Evolutionary conservation across 2,329 filamentous ascomycete species (phyloP).

Genomic region (Paraphoma sp.): DNA sequence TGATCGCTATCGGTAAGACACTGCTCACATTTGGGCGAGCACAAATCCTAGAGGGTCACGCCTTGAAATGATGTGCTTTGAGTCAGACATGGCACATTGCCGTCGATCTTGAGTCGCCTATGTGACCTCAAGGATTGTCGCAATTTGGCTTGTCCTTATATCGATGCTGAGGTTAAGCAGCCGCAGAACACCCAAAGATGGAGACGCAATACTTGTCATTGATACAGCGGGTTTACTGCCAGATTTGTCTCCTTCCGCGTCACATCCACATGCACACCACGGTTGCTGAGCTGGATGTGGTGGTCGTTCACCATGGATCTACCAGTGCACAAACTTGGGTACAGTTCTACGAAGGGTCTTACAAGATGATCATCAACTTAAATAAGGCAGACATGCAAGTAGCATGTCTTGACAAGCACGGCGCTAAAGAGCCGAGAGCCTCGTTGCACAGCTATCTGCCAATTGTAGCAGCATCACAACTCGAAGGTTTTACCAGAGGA

Average conservation of each 20-base stretch:
- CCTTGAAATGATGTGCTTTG: neutral
- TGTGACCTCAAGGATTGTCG: neutral
- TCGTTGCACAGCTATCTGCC: too few species aligned
- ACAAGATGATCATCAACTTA: neutral
- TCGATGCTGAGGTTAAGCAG: neutral
- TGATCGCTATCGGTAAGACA: neutral
- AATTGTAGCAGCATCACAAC: too few species aligned
- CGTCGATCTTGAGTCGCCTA: neutral
- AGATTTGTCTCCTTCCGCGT: neutral
- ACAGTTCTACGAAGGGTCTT: neutral
- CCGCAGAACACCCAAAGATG: neutral
- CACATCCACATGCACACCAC: neutral
- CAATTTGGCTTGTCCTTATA: too few species aligned
- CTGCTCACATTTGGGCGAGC: neutral
- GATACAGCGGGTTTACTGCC: neutral
- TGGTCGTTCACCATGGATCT: neutral
- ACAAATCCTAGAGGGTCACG: neutral
- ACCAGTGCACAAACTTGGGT: neutral
- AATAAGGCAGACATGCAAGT: neutral
- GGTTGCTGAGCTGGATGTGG: neutral
- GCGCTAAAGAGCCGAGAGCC: too few species aligned
- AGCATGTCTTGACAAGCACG: neutral
- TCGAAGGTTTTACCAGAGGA: too few species aligned
- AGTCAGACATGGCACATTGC: neutral
- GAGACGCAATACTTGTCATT: neutral